Base-by-base conservation (phyloP, 345 rosid genomes). In the Balakata baccata region DNA sequence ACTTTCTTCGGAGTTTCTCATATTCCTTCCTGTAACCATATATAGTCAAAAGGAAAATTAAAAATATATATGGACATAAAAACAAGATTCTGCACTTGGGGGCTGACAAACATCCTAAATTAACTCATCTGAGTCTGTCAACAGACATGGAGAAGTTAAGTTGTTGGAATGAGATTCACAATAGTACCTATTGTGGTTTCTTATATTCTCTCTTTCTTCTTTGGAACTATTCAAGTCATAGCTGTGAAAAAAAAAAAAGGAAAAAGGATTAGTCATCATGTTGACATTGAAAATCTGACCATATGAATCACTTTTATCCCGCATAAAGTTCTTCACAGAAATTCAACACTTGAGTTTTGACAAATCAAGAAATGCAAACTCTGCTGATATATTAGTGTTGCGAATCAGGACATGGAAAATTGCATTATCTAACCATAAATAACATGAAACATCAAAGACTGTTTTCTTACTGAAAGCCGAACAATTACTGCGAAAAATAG, bases 1-100 rank as follows among this genome's bases (percentile, higher is more conserved):
- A 90, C 71, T 81, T 81, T 79, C 86, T 85, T n/a, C 98, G 92
- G 9, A 94, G 85, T 82, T 89, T 88, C 84, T 94, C 91, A 80
- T 92, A 94, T 57, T 83, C 85, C 83, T 88, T 90, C 80, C 98
- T 94, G 87, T 83, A 83, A 25, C 64, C 50, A 61, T 22, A 79
- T 60, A 66, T 76, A 50, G 43, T 64, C 29, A 66, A 58, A 62
- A 41, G 34, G 75, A 17, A 43, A 70, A 25, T 25, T 64, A 39
- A 62, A 71, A 53, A 49, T 9, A 11, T 66, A 66, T 25, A 39
- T 72, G 74, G 13, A 75, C 25, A 34, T 7, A 39, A 9, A 68
- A 67, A 62, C 17, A 34, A 0, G 29, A 54, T 12, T 29, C 54
- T 52, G 49, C 52, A 25, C 20, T 41, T 10, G 13, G 34, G 10